A percentile compares a stretch with the other conserved stretches of the same genome.
Evolutionary conservation across 2,329 filamentous ascomycete genomes (phyloP).

Genomic region (Microsporum ferrugineum): DNA sequence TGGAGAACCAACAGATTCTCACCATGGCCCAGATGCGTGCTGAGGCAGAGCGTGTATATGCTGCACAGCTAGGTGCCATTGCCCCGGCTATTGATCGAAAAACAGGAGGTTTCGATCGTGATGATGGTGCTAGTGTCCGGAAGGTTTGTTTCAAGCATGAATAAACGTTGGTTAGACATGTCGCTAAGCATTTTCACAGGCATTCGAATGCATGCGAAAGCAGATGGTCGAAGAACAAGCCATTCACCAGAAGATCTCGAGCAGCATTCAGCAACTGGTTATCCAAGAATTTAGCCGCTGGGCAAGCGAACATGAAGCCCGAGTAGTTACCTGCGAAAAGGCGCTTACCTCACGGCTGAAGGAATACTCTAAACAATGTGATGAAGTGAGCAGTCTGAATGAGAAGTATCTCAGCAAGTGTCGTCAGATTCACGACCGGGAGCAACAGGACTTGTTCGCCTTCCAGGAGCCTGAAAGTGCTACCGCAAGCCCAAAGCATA

Average conservation of each 20-base stretch:
- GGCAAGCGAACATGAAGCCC: conserved; percentile 87
- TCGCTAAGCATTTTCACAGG: conserved; percentile 42
- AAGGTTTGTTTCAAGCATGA: conserved; percentile 52
- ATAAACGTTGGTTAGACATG: not conserved
- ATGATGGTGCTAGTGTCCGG: conserved; percentile 89
- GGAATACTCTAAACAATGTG: conserved; percentile 81
- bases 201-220: conserved; percentile 81
- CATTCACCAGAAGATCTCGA: conserved; percentile 89
- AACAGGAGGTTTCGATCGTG: conserved; percentile 66
- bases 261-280: conserved; percentile 91
- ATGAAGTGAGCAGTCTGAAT: conserved; percentile 80
- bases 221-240: conserved; percentile 87
- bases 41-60: conserved; percentile 87
- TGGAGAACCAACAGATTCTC: conserved; percentile 89
- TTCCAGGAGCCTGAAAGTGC: conserved; percentile 69
- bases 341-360: conserved; percentile 86
- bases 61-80: conserved; percentile 69
- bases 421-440: conserved; percentile 84
- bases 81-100: conserved; percentile 70
- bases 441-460: conserved; percentile 96
- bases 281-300: conserved; percentile 88
- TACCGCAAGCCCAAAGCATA: conserved; percentile 46
- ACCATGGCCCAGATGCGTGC: conserved; percentile 87
- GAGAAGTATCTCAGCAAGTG: conserved; percentile 99
- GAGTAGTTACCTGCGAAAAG: conserved; percentile 88